Evolutionary conservation across 2,329 filamentous ascomycete genomes (phyloP).

Genomic region (Fusarium sp.): DNA sequence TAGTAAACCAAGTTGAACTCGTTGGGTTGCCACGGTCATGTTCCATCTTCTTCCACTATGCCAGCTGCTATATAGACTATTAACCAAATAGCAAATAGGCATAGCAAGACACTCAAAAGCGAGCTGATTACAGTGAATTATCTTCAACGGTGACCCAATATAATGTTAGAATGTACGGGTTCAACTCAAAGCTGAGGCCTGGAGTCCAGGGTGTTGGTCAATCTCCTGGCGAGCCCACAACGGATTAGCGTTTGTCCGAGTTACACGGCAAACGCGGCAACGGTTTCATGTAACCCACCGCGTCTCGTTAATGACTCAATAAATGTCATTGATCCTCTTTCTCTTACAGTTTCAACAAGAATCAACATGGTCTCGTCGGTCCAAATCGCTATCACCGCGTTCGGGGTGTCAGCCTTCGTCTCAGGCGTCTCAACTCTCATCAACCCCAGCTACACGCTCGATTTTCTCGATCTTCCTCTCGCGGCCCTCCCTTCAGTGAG

Average conservation of each 20-base stretch:
- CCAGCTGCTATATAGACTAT: no score
- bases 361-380: background rate
- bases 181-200: background rate
- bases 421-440: constrained; percentile 26
- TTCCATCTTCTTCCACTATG: background rate
- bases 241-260: background rate
- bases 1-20: background rate
- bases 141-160: background rate
- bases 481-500: constrained; percentile 28
- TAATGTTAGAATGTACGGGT: background rate
- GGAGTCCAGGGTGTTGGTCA: background rate
- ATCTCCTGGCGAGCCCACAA: background rate
- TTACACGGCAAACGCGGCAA: background rate
- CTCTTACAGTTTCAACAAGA: background rate
- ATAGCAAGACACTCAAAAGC: background rate
- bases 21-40: background rate
- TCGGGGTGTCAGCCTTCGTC: constrained; percentile 27
- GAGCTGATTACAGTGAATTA: background rate
- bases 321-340: background rate
- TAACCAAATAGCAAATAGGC: background rate
- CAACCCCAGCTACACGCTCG: constrained; percentile 24
- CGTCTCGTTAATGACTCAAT: background rate
- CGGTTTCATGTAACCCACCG: background rate
- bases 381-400: constrained; percentile 18
- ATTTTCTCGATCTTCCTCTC: constrained; percentile 13